Evolutionary conservation across 805 yeast species (phyloP).

Genomic region (Saccharomycopsis sp.): DNA sequence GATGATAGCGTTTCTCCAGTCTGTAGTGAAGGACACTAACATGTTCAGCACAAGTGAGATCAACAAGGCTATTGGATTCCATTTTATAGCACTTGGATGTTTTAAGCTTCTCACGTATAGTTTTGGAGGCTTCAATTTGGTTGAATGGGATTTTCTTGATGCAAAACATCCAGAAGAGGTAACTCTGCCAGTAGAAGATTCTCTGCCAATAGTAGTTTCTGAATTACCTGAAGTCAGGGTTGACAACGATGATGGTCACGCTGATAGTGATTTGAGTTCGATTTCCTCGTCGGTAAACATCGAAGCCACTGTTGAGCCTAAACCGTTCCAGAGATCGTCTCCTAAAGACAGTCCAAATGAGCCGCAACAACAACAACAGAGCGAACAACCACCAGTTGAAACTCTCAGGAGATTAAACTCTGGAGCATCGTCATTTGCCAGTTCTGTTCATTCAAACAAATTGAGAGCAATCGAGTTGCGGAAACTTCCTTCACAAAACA

Average conservation of each 20-base stretch:
- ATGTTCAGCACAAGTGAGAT: constrained; percentile 51
- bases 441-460: constrained; percentile 1
- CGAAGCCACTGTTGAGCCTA: background rate
- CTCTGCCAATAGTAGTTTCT: constrained; percentile 9
- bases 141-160: constrained; percentile 61
- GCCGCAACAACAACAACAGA: background rate
- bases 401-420: background rate
- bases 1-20: constrained; percentile 75
- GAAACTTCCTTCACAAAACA: constrained; percentile 34
- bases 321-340: background rate
- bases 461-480: constrained; percentile 21
- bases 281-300: background rate
- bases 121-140: constrained; percentile 62
- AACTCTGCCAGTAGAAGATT: background rate
- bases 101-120: constrained; percentile 66
- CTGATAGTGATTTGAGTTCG: background rate
- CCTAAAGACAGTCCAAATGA: background rate
- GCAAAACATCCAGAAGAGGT: background rate
- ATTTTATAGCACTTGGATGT: constrained; percentile 65
- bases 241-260: background rate
- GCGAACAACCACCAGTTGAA: background rate
- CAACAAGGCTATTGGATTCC: constrained; percentile 72
- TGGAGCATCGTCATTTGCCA: background rate
- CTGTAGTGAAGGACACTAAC: constrained; percentile 53
- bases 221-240: background rate